Evolutionary conservation across 208 protist species (phyloP).

Genomic region (Leishmania mexicana): DNA sequence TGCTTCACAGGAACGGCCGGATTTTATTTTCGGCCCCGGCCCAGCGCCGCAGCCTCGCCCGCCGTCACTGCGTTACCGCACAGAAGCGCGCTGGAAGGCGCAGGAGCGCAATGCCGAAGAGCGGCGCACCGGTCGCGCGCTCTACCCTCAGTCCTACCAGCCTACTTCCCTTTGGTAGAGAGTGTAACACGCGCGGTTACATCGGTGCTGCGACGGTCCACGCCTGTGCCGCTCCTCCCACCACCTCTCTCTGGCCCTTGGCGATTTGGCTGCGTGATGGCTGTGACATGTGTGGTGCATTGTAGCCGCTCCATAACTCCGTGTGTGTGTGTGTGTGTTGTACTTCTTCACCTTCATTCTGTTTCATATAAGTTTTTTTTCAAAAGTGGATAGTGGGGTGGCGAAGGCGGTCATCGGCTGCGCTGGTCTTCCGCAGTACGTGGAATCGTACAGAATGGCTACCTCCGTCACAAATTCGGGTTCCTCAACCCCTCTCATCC

Average conservation of each 20-base stretch:
- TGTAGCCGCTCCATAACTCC: not conserved
- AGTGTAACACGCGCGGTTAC: not conserved
- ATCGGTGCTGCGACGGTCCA: not conserved
- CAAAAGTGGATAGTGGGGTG: not conserved
- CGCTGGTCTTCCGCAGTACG: not conserved
- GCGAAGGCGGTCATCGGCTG: not conserved
- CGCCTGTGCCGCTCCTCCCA: not conserved
- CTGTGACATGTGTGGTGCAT: not conserved
- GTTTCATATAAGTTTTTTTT: conserved; percentile 15
- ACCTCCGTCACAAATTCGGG: not conserved
- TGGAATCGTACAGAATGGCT: not conserved
- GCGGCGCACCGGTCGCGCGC: conserved; percentile 60
- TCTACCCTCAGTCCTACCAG: conserved; percentile 51
- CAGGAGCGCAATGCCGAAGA: conserved; percentile 37
- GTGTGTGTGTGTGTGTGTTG: not conserved
- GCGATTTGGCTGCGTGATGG: not conserved
- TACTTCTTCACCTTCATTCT: conserved; percentile 7
- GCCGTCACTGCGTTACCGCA: conserved; percentile 41
- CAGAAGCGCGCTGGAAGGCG: conserved; percentile 52
- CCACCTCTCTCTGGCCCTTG: not conserved
- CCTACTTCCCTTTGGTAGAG: conserved; percentile 70
- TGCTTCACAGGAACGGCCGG: conserved; percentile 31
- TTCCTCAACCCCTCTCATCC: not conserved
- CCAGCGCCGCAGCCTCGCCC: conserved; percentile 18
- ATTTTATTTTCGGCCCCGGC: conserved; percentile 54